Evolutionary conservation across 768 basidiomycete species (phyloP), one percentile per base, ranked within the genome.

Genomic region (Psilocybe tampanensis): DNA sequence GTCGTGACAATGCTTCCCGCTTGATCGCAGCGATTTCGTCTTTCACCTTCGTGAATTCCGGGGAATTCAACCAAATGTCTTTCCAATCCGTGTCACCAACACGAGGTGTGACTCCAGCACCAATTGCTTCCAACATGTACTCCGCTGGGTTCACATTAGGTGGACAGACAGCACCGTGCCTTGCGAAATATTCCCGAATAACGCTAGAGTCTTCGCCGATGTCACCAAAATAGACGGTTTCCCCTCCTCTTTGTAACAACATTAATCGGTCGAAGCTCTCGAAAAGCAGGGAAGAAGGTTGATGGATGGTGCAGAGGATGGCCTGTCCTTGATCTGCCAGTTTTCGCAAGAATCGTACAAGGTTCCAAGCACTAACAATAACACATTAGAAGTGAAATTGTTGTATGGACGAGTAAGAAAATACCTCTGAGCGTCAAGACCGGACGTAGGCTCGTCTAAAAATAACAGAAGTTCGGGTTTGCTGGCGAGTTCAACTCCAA

Each of bases 181-280:
- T 77, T 21, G 84, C 83, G 67, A 95, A 93, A 74, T 96, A 96
- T 4, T 85, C 78, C 23, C 83, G 85, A 47, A 95, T 74, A 33
- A 85, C 76, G 1, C 74, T 65, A 3, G 91, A 89, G 60, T 92
- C 89, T 42, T 77, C 68, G 44, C 93, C 94, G 48, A 95, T 92
- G 59, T 91, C 89, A 42, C 94, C 94, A 66, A 92, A 95, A 78
- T 95, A 96, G n/a, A 95, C 91, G 0, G 93, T 94, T 69, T 92
- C 86, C 7, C 94, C 94, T 1, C 94, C 94, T 15, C 78, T 76
- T 64, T 94, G 86, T 15, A 89, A 74, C 9, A 89, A 74, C 23
- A 90, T 69, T 44, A 89, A 72, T 36, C 86, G 81, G 62, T 89
- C 94, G 63, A 97, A 95, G 64, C 86, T 86, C 70, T 94, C 89